Evolutionary conservation across 1,284 basidiomycete species (phyloP).

Genomic region (Somion occarium): DNA sequence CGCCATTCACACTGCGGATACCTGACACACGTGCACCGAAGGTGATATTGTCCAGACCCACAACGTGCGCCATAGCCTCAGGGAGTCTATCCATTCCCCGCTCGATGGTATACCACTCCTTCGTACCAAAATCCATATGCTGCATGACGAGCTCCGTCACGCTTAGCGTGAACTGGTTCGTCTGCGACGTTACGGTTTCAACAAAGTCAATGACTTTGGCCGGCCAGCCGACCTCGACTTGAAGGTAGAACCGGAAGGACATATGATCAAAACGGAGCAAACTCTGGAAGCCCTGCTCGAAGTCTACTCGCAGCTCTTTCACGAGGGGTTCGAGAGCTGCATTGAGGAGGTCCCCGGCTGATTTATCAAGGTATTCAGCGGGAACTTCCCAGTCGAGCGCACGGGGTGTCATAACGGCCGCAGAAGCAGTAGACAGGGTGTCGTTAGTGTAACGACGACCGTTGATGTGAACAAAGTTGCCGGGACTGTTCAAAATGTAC

Average conservation of each 20-base stretch:
- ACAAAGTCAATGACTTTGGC: neutral
- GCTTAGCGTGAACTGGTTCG: neutral
- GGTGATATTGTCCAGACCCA: neutral
- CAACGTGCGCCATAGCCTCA: neutral
- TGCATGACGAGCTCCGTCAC: neutral
- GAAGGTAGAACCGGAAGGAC: neutral
- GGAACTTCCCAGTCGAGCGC: neutral
- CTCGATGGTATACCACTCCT: neutral
- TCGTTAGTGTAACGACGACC: neutral
- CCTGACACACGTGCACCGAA: neutral
- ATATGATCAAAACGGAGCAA: neutral
- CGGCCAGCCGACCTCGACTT: neutral
- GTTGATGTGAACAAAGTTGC: neutral
- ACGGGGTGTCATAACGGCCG: neutral
- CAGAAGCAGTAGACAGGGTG: neutral
- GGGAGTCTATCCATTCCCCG: neutral
- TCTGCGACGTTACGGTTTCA: neutral
- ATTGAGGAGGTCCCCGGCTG: neutral
- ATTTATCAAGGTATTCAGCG: neutral
- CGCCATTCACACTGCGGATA: neutral
- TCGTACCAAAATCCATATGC: neutral
- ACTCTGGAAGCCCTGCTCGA: neutral
- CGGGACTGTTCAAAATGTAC: neutral
- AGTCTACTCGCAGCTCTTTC: neutral
- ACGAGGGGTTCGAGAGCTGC: neutral